Evolutionary conservation across 805 yeast species (phyloP), one percentile per base, ranked within the genome.

Genomic region (Ogataea naganishii): DNA sequence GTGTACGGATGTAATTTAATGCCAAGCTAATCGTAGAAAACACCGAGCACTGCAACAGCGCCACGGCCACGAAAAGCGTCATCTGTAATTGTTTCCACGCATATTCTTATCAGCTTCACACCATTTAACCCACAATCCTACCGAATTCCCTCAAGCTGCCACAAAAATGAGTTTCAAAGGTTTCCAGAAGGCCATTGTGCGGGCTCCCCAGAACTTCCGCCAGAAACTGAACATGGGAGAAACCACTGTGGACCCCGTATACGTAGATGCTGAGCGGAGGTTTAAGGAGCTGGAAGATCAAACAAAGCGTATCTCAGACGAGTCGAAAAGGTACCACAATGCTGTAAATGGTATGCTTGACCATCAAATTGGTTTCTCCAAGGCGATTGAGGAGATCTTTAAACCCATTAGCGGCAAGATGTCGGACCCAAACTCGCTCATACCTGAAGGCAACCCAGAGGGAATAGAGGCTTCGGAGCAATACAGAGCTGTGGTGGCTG

Each of bases 381-480:
- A 80, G 48, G 89, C 94, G 4, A 85, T 92, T 58, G 96, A 88
- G 54, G 96, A 88, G 51, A 81, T 92, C 36, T 92, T 86, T 62
- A 85, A 89, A 58, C 98, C 98, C 2, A 92, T 92, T 37, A 77
- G 92, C 33, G 98, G 98, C 24, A 76, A 86, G 38, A 64, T 82
- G 51, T 76, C 92, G 11, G 97, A 92, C 53, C 96, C 96, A 6
- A 82, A 78, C 49, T 73, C 92, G 6, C 57, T 84, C 3, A 70
- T 75, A 27, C 88, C 88, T 0, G 98, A 92, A 52, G 96, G 94
- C 43, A 88, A 88, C 49, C 96, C 96, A 4, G 94, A 92, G 31
- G 98, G 97, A 44, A 85, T 92, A 41, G 77, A 81, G 47, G 98
- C 98, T 1, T 75, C 94, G 46, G 95, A 82, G 49, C 94, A 81